Conservation (phyloP, 2,329 filamentous ascomycete genomes). For the Aspergillus piperis region DNA sequence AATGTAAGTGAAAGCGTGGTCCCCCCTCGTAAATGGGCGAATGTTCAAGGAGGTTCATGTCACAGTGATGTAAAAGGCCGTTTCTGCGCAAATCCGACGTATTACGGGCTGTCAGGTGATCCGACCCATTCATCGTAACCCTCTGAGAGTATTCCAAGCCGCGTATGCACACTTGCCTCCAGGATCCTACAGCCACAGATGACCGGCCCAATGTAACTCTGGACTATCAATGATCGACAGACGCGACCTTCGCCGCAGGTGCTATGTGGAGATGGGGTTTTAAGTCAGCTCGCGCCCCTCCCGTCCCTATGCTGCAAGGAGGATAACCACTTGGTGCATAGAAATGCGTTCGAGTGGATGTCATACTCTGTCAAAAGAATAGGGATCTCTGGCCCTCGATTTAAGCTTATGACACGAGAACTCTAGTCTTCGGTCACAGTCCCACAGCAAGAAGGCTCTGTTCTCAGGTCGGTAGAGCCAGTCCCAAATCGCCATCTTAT, state of each 20-base stretch:
- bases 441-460: neutral
- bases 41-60: neutral
- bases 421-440: neutral
- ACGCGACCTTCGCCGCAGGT: neutral
- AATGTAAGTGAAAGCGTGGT: neutral
- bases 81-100: neutral
- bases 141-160: neutral
- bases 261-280: neutral
- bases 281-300: neutral
- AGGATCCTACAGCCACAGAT: neutral
- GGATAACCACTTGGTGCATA: neutral
- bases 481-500: neutral
- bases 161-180: neutral
- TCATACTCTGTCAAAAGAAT: neutral
- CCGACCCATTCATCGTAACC: neutral
- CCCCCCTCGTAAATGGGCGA: neutral
- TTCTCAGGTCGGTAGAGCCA: neutral
- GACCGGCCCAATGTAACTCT: neutral
- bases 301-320: neutral
- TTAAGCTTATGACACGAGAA: neutral
- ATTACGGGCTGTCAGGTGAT: neutral
- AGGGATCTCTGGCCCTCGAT: neutral
- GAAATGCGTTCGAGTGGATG: neutral
- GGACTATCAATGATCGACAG: neutral
- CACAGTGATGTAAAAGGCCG: slow-evolving; percentile 1